Conservation (phyloP, 73 alveolate species). For the Paramecium sonneborni region DNA sequence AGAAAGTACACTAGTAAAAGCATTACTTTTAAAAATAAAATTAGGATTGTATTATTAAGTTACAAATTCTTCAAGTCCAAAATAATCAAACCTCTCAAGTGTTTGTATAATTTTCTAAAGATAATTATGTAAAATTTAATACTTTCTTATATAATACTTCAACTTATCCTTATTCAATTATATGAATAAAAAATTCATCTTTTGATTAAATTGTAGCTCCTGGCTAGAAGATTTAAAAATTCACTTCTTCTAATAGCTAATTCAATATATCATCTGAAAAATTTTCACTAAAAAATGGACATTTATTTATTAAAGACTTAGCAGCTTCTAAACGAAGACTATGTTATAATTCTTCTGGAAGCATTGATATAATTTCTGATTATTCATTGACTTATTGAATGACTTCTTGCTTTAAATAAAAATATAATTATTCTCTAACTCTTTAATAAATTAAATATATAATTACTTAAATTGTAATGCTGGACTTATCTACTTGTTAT, state of each 20-base stretch:
- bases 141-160: constrained; percentile 6
- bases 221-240: not conserved
- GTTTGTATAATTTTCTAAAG: not conserved
- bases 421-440: constrained; percentile 15
- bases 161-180: not conserved
- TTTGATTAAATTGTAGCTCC: not conserved
- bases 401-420: not conserved
- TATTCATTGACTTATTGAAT: not conserved
- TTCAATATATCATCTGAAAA: not conserved
- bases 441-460: not conserved
- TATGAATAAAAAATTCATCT: not conserved
- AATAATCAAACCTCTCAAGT: not conserved
- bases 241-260: not conserved
- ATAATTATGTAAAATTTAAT: not conserved
- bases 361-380: not conserved
- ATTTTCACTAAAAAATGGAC: not conserved
- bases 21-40: not conserved
- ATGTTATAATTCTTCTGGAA: constrained; percentile 6
- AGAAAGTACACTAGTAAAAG: not conserved
- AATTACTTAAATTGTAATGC: not conserved
- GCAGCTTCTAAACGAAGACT: constrained; percentile 11
- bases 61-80: not conserved
- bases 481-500: not conserved
- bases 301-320: not conserved
- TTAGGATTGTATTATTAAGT: not conserved